These are phyloP conservation scores for Xylaria multiplex DNA, from an alignment of 2,329 filamentous ascomycete species.

Conservation along the genomic window DNA sequence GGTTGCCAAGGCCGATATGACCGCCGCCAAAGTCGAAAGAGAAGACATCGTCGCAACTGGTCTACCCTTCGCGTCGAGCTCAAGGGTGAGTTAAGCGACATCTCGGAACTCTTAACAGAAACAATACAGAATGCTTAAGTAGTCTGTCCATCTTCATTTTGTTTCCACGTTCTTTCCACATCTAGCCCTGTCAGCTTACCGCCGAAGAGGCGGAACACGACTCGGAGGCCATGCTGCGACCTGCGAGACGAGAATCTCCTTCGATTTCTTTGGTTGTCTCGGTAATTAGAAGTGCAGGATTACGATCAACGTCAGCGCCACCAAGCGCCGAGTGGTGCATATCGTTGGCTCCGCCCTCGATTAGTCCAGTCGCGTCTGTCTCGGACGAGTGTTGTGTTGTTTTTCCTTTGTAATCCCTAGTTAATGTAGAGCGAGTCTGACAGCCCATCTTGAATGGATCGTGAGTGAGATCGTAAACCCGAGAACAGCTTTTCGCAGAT, in stretches of 20 bases:
- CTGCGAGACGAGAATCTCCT: constrained; percentile 11
- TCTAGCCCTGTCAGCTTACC: constrained; percentile 13
- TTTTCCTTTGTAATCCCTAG: background rate
- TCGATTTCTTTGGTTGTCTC: constrained; percentile 15
- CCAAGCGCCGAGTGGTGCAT: constrained; percentile 6
- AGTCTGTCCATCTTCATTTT: background rate
- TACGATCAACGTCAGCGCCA: constrained; percentile 15
- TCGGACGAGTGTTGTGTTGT: background rate
- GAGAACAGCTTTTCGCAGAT: background rate
- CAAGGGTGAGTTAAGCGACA: background rate
- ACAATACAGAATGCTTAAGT: background rate
- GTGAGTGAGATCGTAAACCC: background rate
- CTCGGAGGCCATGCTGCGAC: background rate
- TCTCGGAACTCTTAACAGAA: background rate
- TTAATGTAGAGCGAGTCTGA: background rate
- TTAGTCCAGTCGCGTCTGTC: constrained; percentile 7
- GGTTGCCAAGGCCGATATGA: constrained; percentile 10
- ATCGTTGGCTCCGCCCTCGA: constrained; percentile 8
- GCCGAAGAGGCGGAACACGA: background rate
- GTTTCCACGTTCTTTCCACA: background rate
- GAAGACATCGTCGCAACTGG: constrained; percentile 16
- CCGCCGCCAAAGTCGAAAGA: constrained; percentile 8
- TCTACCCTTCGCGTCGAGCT: constrained; percentile 1
- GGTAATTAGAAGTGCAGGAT: constrained; percentile 6
- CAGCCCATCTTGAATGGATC: background rate